Evolutionary conservation across 176 grass and related monocot genomes (phyloP).

Genomic region (Triticum turgidum): DNA sequence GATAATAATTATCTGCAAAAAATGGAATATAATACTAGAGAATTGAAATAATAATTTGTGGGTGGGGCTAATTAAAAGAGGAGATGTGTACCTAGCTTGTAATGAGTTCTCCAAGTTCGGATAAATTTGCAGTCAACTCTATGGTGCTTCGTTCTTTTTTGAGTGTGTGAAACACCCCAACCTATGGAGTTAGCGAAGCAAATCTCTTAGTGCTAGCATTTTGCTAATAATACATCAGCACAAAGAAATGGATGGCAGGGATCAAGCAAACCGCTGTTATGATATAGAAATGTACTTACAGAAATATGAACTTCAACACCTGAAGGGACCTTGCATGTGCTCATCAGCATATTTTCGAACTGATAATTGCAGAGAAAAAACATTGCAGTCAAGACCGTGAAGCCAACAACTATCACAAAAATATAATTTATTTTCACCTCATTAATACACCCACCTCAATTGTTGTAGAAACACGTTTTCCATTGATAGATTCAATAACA

Average conservation of each 20-base stretch:
- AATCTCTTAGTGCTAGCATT: background rate
- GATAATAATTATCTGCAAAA: too few relatives aligned
- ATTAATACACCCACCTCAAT: background rate
- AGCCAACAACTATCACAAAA: background rate
- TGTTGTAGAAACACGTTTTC: background rate
- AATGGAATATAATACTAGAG: background rate
- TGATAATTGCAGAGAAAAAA: background rate
- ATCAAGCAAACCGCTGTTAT: background rate
- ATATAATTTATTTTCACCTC: background rate
- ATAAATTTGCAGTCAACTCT: background rate
- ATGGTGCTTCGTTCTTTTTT: background rate
- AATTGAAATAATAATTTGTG: background rate
- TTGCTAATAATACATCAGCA: background rate
- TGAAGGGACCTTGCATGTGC: background rate
- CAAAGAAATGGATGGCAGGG: background rate
- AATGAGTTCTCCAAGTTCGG: background rate
- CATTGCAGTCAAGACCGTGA: background rate
- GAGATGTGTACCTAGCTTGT: background rate
- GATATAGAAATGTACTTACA: background rate
- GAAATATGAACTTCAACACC: background rate
- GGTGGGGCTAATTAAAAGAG: background rate
- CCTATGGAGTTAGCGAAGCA: background rate
- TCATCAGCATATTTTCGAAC: background rate
- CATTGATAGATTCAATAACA: background rate
- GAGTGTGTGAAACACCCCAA: background rate